Base-by-base conservation (phyloP, 116 monocot genomes). In the Papilionanthe hybrid region DNA sequence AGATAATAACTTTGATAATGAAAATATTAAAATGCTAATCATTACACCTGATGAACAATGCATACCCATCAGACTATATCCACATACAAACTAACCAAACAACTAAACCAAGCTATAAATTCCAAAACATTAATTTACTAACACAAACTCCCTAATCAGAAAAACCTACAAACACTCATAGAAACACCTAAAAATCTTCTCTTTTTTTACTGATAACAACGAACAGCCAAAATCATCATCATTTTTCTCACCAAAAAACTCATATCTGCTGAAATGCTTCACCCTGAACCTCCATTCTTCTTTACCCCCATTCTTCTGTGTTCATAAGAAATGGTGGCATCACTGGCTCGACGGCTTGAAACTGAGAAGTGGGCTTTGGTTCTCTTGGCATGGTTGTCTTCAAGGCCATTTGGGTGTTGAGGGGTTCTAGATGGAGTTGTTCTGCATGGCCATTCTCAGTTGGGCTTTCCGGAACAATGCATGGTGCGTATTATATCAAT, bases 231-330 rank as follows among this genome's bases (percentile, higher is more conserved):
- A 58, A 67, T 25, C 58, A 48, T n/a, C n/a, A n/a, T 43, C 43
- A 3, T 75, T 49, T 50, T 81, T 69, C 37, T 45, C 75, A 10
- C 76, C 87, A 53, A 57, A 78, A 65, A 88, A 81, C 18, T 77
- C 85, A 15, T 93, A 96, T 15, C 60, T 6, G 78, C 93, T 93
- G 86, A 97, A 97, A 72, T 97, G 97, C 47, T 88, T 79, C 44
- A 97, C 97, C 79, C 77, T 90, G 81, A 97, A 97, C 47, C 84
- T 89, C 97, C 97, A 97, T 65, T 97, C 97, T 92, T 77, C 83
- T 88, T 86, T 94, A 97, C 55, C 48, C 88, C 27, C 90, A 20
- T 91, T 82, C 81, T 79, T 92, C 86, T 91, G 44, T 90, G 92
- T 63, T 92, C 94, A 72, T 89, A 85, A 13, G 71, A 78, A 30